Percentiles rank a stretch among this genome's conserved stretches.
phyloP scores from a whole-genome alignment of 495 filamentous ascomycete species.

The Penicillium verhagenii region DNA sequence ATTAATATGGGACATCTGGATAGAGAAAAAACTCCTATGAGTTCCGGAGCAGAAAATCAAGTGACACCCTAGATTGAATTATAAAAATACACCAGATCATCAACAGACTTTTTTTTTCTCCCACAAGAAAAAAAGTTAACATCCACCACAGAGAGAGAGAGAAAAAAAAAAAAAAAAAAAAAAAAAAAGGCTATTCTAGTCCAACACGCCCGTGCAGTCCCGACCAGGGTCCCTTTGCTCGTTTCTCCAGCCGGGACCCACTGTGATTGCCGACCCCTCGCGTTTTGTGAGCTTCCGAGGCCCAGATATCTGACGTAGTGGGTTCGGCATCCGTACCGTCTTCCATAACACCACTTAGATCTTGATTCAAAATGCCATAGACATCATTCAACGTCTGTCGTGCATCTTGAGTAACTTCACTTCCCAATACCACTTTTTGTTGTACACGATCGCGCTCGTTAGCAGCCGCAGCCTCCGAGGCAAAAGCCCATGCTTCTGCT shows the following conservation, averaged over 20 bases:
- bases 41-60: too few relatives aligned
- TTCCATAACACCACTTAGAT: constrained; percentile 26
- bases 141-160: too few relatives aligned
- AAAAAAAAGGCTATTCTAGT: constrained; percentile 20
- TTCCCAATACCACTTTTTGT: constrained; percentile 34
- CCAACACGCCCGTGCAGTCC: constrained; percentile 39
- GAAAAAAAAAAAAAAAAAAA: too few relatives aligned
- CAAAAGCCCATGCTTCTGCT: constrained; percentile 52
- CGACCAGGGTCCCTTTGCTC: constrained; percentile 39
- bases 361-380: constrained; percentile 37
- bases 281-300: constrained; percentile 30
- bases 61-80: too few relatives aligned
- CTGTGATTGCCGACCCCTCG: constrained; percentile 18
- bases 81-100: too few relatives aligned
- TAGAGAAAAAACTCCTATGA: too few relatives aligned
- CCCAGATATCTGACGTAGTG: constrained; percentile 36
- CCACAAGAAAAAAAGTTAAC: too few relatives aligned
- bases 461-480: constrained; percentile 39
- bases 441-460: constrained; percentile 38
- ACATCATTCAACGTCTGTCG: constrained; percentile 32
- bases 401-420: constrained; percentile 32
- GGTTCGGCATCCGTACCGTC: constrained; percentile 14
- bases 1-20: too few relatives aligned
- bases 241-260: constrained; percentile 25
- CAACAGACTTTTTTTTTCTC: neutral